These are phyloP conservation scores for Xylariaceae sp. DNA, from an alignment of 2,329 filamentous ascomycete genomes.

Conservation along the genomic window DNA sequence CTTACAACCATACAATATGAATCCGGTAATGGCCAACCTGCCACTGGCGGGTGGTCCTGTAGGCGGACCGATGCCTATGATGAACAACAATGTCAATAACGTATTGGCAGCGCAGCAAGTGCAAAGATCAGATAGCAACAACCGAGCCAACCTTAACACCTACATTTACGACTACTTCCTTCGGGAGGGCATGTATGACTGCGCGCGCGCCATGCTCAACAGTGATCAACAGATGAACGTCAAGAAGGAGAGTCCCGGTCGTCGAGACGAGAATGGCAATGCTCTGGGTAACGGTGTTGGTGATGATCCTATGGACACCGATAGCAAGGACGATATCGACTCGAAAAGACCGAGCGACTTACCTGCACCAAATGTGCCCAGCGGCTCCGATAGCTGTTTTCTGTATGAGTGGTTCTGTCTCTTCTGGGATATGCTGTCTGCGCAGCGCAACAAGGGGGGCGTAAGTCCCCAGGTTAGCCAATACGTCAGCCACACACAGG, in stretches of 20 bases:
- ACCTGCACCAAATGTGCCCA: constrained; percentile 67
- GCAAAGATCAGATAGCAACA: constrained; percentile 33
- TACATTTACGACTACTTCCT: constrained; percentile 93
- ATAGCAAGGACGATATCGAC: constrained; percentile 73
- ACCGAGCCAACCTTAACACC: constrained; percentile 65
- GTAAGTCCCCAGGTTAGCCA: constrained; percentile 61
- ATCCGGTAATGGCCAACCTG: constrained; percentile 66
- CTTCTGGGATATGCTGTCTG: constrained; percentile 94
- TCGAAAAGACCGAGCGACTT: constrained; percentile 74
- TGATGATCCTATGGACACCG: constrained; percentile 77
- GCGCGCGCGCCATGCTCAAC: constrained; percentile 69
- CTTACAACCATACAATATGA: constrained; percentile 51
- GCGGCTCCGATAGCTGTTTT: constrained; percentile 70
- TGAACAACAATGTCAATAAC: constrained; percentile 50
- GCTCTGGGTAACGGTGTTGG: constrained; percentile 63
- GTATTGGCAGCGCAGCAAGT: constrained; percentile 28
- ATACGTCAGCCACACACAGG: constrained; percentile 81
- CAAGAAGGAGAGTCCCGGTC: constrained; percentile 64
- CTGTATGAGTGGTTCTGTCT: constrained; percentile 97
- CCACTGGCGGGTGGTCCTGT: constrained; percentile 63
- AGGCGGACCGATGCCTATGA: constrained; percentile 59
- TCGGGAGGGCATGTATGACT: constrained; percentile 77
- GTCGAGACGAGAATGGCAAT: constrained; percentile 64
- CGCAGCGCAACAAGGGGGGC: constrained; percentile 65
- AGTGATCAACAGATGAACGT: constrained; percentile 64